Evolutionary conservation across 2,329 filamentous ascomycete genomes (phyloP).

Genomic region (Xylariaceae sp.): DNA sequence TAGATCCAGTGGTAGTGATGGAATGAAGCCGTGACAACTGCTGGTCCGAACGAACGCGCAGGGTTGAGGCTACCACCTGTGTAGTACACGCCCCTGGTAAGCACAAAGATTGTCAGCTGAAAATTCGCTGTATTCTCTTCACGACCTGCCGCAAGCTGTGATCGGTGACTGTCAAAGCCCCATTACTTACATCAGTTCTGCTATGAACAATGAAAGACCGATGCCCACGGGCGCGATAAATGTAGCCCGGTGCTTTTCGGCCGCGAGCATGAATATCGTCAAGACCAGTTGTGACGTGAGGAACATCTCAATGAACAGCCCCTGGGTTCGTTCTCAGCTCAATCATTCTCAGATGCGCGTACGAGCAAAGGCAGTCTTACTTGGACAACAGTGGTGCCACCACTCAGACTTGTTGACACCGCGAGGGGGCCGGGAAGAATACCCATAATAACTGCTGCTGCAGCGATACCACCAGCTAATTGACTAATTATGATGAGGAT

Average conservation of each 20-base stretch:
- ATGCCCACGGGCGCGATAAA: slow-evolving; percentile 62
- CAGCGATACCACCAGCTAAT: slow-evolving; percentile 45
- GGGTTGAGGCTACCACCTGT: slow-evolving; percentile 32
- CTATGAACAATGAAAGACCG: slow-evolving; percentile 57
- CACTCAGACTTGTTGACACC: slow-evolving; percentile 44
- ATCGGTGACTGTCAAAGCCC: no score
- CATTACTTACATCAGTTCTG: slow-evolving; percentile 26
- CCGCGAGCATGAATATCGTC: slow-evolving; percentile 56
- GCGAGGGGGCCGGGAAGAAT: slow-evolving; percentile 45
- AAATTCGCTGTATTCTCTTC: no score
- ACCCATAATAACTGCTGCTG: slow-evolving; percentile 46
- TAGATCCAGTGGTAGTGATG: slow-evolving; percentile 32
- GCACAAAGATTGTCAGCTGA: no score
- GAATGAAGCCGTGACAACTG: slow-evolving; percentile 24
- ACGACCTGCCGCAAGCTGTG: no score
- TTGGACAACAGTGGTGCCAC: slow-evolving; percentile 41
- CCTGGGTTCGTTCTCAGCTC: no score
- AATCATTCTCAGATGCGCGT: no score
- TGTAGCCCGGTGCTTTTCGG: slow-evolving; percentile 60
- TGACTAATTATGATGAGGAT: slow-evolving; percentile 45
- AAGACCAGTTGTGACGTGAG: slow-evolving; percentile 51
- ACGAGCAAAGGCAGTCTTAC: no score
- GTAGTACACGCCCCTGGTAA: slow-evolving; percentile 25
- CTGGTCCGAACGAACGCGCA: slow-evolving; percentile 31
- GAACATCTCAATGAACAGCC: slow-evolving; percentile 36